Evolutionary conservation across 1,284 basidiomycete genomes (phyloP).

Genomic region (Fomitiporia mediterranea): DNA sequence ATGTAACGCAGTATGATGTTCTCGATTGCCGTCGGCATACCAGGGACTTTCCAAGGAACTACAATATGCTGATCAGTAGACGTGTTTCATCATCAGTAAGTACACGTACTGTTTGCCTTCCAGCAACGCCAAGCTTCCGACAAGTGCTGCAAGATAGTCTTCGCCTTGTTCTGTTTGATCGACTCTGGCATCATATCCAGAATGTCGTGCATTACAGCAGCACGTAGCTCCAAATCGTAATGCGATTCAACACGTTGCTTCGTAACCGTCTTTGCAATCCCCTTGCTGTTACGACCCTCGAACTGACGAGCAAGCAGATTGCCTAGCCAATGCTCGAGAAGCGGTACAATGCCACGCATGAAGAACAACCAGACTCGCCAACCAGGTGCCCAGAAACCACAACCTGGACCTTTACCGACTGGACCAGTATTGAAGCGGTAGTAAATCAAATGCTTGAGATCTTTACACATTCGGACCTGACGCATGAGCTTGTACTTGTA

Average conservation of each 20-base stretch:
- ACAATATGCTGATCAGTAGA: slow-evolving; percentile 5
- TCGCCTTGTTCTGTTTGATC: slow-evolving; percentile 98
- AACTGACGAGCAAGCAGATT: slow-evolving; percentile 98
- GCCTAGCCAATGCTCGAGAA: slow-evolving; percentile 96
- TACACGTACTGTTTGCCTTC: slow-evolving; percentile 88
- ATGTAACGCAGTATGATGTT: slow-evolving; percentile 99
- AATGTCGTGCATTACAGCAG: slow-evolving; percentile 99
- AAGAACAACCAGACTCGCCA: slow-evolving; percentile 99
- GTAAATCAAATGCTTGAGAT: slow-evolving; percentile 96
- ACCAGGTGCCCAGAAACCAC: slow-evolving; percentile 99
- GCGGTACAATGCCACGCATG: slow-evolving; percentile 96
- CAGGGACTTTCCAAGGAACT: slow-evolving; percentile 95
- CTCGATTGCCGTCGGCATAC: slow-evolving; percentile 98
- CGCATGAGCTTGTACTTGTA: slow-evolving; percentile 99
- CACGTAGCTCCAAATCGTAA: slow-evolving; percentile 95
- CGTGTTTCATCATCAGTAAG: slow-evolving; percentile 1
- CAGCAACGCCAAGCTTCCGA: slow-evolving; percentile 99
- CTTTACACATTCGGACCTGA: slow-evolving; percentile 99
- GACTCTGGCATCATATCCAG: slow-evolving; percentile 99
- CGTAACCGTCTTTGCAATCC: slow-evolving; percentile 92
- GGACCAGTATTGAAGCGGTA: slow-evolving; percentile 99
- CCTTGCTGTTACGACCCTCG: slow-evolving; percentile 96
- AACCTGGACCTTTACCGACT: slow-evolving; percentile 98
- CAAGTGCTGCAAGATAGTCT: slow-evolving; percentile 96
- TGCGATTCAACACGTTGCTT: slow-evolving; percentile 99